Conservation (phyloP, 108 stramenopile species). For the Bacterosira constricta region DNA sequence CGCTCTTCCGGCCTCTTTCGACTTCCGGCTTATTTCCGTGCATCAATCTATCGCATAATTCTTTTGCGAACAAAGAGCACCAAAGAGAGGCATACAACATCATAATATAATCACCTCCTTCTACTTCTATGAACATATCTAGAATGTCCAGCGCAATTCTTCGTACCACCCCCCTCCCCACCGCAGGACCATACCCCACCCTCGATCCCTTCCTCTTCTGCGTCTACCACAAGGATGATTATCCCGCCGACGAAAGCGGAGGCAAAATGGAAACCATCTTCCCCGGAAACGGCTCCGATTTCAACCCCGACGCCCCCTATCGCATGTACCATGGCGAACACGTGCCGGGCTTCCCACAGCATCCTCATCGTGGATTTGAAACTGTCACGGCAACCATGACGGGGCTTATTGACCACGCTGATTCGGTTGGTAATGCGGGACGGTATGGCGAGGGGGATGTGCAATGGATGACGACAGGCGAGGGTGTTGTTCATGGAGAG, state of each 20-base stretch:
- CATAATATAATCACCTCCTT: too few relatives aligned
- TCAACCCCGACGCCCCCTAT: slow-evolving; percentile 52
- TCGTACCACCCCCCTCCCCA: slow-evolving; percentile 35
- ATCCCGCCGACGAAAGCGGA: slow-evolving; percentile 56
- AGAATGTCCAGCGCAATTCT: slow-evolving; percentile 42
- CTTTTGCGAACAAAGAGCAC: too few relatives aligned
- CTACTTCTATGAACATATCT: too few relatives aligned
- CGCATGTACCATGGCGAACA: slow-evolving; percentile 75
- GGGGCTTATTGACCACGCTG: slow-evolving; percentile 80
- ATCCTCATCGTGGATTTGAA: slow-evolving; percentile 91
- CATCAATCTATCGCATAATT: too few relatives aligned
- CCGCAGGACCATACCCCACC: slow-evolving; percentile 73
- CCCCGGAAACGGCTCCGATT: slow-evolving; percentile 63
- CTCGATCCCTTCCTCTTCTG: slow-evolving; percentile 80
- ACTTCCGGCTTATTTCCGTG: too few relatives aligned
- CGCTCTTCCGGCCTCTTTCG: too few relatives aligned
- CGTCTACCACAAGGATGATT: slow-evolving; percentile 83
- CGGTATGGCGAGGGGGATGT: slow-evolving; percentile 78
- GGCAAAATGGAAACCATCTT: slow-evolving; percentile 54
- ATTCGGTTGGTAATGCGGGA: slow-evolving; percentile 72
- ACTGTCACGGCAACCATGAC: slow-evolving; percentile 84
- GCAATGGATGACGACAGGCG: slow-evolving; percentile 93
- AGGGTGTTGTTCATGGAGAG: slow-evolving; percentile 82
- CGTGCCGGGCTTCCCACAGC: slow-evolving; percentile 65
- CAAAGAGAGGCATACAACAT: too few relatives aligned